Base-by-base conservation (phyloP, 148 eudicot species). In the Silene latifolia region DNA sequence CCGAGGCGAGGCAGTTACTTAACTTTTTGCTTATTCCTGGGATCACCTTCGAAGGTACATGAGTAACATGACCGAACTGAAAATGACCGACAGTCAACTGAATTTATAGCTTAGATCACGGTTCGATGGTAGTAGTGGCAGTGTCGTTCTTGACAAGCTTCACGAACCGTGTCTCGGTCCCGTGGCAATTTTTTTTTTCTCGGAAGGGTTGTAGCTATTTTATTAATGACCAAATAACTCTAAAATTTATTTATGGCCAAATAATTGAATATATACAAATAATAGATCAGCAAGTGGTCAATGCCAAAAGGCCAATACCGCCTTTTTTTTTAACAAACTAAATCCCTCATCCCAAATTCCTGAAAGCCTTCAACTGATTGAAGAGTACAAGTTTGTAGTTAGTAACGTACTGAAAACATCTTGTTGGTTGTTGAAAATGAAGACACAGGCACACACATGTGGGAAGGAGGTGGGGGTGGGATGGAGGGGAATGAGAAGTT, bases 401-500 rank as follows among this genome's bases (percentile, higher is more conserved):
- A 51, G 56, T 51, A 51, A 51, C 17, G 56, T 51, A 11, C 56
- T 15, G 18, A 51, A 32, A 3, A 32, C 46, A 64, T 64, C 10
- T 29, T 29, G 18, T 65, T 32, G 20, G 69, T 44, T 65, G 47
- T 65, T 35, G 69, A 65, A 65, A 32, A 35, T 18, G 21, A 32
- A 32, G 47, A 32, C 47, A 27, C 21, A 11, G 47, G 69, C 21
- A 32, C 47, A 63, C 19, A 65, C 69, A 64, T 64, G 69, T 65
- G 69, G 47, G 47, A 35, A 44, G 69, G 32, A 18, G 8, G 67
- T 63, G 67, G 67, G 67, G 67, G 39, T 63, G 39, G 42, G n/a
- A 32, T 14, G n/a, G 67, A 63, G 67, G 67, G 64, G 21, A 39
- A 63, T 63, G 67, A 3, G 12, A 27, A 25, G n/a, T n/a, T n/a